Evolutionary conservation across 305 asterid species (phyloP), one percentile per base, ranked within the genome.

Genomic region (Solanum hybrid): DNA sequence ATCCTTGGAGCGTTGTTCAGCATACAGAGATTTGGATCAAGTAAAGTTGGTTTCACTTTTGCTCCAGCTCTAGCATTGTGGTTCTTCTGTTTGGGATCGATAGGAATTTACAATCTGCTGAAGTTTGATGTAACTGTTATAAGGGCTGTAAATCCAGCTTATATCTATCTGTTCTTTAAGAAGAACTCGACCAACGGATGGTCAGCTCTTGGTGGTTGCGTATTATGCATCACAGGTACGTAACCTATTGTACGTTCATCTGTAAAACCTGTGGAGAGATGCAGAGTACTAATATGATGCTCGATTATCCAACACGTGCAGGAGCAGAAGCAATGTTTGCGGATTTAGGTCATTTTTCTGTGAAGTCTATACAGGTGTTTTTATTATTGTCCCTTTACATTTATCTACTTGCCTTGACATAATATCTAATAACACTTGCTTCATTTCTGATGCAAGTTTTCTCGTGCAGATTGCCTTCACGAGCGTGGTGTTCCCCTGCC

Each of bases 291-390:
- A 24, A 14, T 42, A 32, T 42, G 86, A 16, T 42, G 37, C 5
- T 42, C 86, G 69, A 7, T 81, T 81, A 42, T 81, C 9, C 71
- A 81, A 16, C 71, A 40, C 36, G 71, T 7, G 27, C 98, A 96
- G 99, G 99, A 81, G 97, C 99, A 27, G 98, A 98, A 92, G 99
- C 99, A 87, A 96, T 98, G 98, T 98, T 97, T 95, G 99, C 99
- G 2, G 99, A 97, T 93, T 94, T 96, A 91, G 99, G 99, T 40
- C 99, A 97, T 92, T 97, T 96, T 89, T 94, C 99, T 4, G 97
- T 97, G 92, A 95, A 93, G 89, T 94, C 99, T 89, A 97, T 96
- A 92, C 99, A 97, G 98, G 99, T 97, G 86, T 69, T 37, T 31
- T 78, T 85, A 17, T 12, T 31, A 32, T 35, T 89, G 86, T 27